These are phyloP conservation scores for Hyphopichia fennica DNA, from an alignment of 1,139 yeast species.

Conservation along the genomic window DNA sequence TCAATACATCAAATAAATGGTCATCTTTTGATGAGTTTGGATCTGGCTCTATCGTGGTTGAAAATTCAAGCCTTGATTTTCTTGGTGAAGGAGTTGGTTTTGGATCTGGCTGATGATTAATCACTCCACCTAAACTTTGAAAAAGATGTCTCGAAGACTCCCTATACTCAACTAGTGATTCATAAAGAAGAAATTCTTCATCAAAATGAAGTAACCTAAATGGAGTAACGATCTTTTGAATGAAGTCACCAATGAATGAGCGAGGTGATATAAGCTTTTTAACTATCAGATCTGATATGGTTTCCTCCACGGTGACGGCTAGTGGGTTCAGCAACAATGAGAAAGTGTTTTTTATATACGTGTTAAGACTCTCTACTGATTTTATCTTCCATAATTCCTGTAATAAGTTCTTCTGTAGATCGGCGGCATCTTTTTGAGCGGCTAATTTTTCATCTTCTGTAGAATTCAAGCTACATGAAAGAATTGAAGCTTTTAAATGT, in stretches of 20 bases:
- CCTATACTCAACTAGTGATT: constrained; percentile 53
- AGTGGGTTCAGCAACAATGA: constrained; percentile 9
- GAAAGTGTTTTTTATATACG: constrained; percentile 13
- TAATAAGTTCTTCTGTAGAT: constrained; percentile 13
- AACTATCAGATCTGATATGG: not conserved
- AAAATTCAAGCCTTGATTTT: constrained; percentile 2
- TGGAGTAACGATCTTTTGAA: constrained; percentile 42
- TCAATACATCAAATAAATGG: constrained; percentile 18
- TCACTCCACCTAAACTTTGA: constrained; percentile 19
- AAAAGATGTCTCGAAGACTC: constrained; percentile 28
- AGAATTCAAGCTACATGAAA: constrained; percentile 2
- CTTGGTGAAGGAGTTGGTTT: constrained; percentile 1
- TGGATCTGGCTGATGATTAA: constrained; percentile 2
- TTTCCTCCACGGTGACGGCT: constrained; percentile 7
- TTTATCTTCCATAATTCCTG: constrained; percentile 30
- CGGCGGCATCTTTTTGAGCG: constrained; percentile 10
- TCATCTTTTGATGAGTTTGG: constrained; percentile 13
- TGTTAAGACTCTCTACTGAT: constrained; percentile 37
- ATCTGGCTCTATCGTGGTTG: not conserved
- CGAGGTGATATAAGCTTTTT: constrained; percentile 25
- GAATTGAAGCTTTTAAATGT: constrained; percentile 9
- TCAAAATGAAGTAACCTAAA: constrained; percentile 59
- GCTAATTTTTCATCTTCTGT: constrained; percentile 3
- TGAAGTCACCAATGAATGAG: constrained; percentile 38
- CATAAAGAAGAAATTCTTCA: constrained; percentile 54